These are phyloP conservation scores for Pyrenochaeta sp. DNA, from an alignment of 2,329 filamentous ascomycete species.

Conservation along the genomic window DNA sequence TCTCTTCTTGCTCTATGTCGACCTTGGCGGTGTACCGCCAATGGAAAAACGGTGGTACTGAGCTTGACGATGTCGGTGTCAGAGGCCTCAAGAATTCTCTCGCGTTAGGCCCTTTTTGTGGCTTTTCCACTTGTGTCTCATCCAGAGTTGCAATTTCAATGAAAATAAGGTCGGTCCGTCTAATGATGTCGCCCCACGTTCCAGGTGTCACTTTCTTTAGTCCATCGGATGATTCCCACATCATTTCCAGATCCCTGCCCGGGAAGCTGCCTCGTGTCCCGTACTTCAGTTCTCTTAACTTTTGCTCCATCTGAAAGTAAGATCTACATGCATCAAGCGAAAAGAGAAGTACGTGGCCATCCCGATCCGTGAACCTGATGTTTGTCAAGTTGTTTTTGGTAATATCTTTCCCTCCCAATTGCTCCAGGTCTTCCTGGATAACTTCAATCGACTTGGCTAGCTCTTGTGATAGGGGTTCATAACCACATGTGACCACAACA, in stretches of 20 bases:
- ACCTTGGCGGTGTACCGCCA: conserved; percentile 23
- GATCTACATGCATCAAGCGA: conserved; percentile 29
- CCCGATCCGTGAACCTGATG: conserved; percentile 32
- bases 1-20: not conserved
- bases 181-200: conserved; percentile 32
- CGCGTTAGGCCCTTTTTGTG: not conserved
- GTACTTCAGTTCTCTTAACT: conserved; percentile 25
- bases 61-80: not conserved
- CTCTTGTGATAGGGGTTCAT: conserved; percentile 26
- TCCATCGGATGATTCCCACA: conserved; percentile 6
- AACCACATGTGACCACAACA: conserved; percentile 39
- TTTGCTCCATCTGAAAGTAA: conserved; percentile 44
- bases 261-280: not conserved
- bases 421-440: conserved; percentile 28
- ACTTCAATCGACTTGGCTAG: conserved; percentile 39
- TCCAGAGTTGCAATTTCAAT: conserved; percentile 27
- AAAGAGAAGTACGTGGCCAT: conserved; percentile 32
- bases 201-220: conserved; percentile 17
- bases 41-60: conserved; percentile 38
- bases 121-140: conserved; percentile 1
- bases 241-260: conserved; percentile 11
- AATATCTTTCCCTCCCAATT: not conserved
- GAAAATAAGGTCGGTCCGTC: conserved; percentile 22
- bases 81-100: not conserved
- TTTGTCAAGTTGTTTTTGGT: conserved; percentile 13